Base-by-base conservation (phyloP, 805 yeast species). In the Diddensiella transvaalensis region DNA sequence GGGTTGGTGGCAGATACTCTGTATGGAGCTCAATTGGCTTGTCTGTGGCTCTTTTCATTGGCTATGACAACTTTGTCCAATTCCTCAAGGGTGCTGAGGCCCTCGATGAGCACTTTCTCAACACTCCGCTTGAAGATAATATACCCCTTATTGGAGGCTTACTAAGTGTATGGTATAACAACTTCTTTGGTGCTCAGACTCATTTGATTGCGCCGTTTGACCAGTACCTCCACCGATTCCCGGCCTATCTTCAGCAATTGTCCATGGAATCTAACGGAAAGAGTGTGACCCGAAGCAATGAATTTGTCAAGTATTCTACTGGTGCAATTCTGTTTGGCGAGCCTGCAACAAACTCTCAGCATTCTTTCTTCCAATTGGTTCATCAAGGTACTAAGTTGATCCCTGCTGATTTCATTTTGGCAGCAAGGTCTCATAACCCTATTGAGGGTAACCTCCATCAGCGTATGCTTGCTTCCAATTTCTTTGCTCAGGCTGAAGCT, bases 1-100 rank as follows among this genome's bases (percentile, higher is more conserved):
- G 99, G 99, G 99, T 93, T 57, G 99, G 99, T 66, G 99, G 99
- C 67, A 85, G 99, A 73, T 93, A 93, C 83, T 93, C 99, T n/a
- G 99, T 93, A 54, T 93, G 99, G 99, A 87, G 96, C 38, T 95
- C 99, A 55, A 93, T 93, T 69, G 99, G 99, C 54, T 80, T 93
- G 61, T 87, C 96, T 23, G 91, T 93, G 55, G 95, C 96, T 61
- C 73, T 93, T 60, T 93, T 85, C 80, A 84, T 93, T 68, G 99
- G 99, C 58, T 93, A 68, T 70, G 98, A 93, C 56, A 87, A 89
- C 79, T 93, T 93, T 64, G 91, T 87, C 56, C 78, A 78, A 52
- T 88, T 93, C 80, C 78, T 93, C 64, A 86, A 84, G 72, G 99
- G 99, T 75, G 99, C 96, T 55, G 96, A 93, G 76, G 95, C 97